Conservation (phyloP, 306 rosid genomes). For the Cicer bijugum region DNA sequence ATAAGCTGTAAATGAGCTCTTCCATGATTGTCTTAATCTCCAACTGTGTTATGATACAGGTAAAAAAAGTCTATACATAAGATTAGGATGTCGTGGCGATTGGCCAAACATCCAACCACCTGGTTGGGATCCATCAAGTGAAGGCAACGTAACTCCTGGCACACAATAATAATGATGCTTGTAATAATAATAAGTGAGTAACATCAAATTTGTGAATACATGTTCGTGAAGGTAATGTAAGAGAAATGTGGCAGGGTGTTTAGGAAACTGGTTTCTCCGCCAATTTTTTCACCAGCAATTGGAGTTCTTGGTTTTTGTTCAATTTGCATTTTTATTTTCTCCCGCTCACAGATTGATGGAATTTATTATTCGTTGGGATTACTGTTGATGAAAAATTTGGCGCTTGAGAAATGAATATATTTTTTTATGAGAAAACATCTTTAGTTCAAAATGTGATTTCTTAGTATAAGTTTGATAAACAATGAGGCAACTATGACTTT, state of each 20-base stretch:
- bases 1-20: not conserved
- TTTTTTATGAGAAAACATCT: not conserved
- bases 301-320: not conserved
- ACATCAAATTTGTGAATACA: conserved; percentile 19
- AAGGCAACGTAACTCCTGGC: conserved; percentile 42
- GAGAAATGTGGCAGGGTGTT: not conserved
- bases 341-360: no score
- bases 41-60: conserved; percentile 52
- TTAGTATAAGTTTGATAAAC: no score
- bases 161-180: conserved; percentile 31
- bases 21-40: not conserved
- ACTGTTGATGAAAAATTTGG: not conserved
- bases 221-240: not conserved
- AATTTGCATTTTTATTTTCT: no score
- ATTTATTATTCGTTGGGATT: not conserved
- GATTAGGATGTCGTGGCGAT: conserved; percentile 94
- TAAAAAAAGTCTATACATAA: conserved; percentile 81
- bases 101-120: conserved; percentile 98
- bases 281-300: not conserved
- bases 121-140: conserved; percentile 87
- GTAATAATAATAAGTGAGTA: conserved; percentile 12
- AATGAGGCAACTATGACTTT: no score
- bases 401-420: not conserved
- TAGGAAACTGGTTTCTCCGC: not conserved
- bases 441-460: no score